A percentile compares a stretch with the other conserved stretches of the same genome.
phyloP scores from a whole-genome alignment of 768 basidiomycete genomes.

The Panus rudis region DNA sequence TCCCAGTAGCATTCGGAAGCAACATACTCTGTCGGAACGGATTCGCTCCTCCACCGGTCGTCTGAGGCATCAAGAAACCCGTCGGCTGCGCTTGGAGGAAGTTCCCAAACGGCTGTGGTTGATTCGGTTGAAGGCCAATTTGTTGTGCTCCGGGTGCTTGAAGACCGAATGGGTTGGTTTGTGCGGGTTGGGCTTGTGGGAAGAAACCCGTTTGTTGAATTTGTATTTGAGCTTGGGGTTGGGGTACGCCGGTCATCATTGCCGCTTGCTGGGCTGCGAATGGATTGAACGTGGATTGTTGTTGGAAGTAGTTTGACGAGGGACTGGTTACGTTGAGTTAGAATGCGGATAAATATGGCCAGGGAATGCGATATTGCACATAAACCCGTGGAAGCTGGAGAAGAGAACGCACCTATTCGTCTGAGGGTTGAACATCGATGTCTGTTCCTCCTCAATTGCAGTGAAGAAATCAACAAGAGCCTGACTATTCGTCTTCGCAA shows the following conservation, averaged over 20 bases:
- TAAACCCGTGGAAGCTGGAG: neutral
- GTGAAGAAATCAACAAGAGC: conserved; percentile 79
- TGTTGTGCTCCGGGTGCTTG: conserved; percentile 24
- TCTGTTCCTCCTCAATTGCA: conserved; percentile 78
- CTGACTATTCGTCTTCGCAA: conserved; percentile 29
- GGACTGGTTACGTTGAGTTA: too few species aligned
- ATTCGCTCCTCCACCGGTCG: conserved; percentile 31
- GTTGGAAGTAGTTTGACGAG: conserved; percentile 44
- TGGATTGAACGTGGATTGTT: conserved; percentile 64
- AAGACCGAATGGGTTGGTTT: conserved; percentile 42
- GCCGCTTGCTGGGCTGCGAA: conserved; percentile 65
- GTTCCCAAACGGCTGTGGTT: conserved; percentile 30
- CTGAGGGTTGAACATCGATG: conserved; percentile 62
- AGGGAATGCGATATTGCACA: conserved; percentile 1
- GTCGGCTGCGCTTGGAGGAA: conserved; percentile 53
- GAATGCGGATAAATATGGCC: too few species aligned
- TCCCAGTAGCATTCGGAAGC: conserved; percentile 29
- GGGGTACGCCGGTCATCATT: conserved; percentile 34
- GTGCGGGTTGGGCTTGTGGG: conserved; percentile 35
- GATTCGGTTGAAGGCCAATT: conserved; percentile 19
- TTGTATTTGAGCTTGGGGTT: conserved; percentile 25
- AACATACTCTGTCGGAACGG: conserved; percentile 49
- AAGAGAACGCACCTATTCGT: conserved; percentile 40
- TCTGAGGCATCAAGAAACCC: conserved; percentile 40
- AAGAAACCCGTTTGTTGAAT: conserved; percentile 46